Evolutionary conservation across 768 basidiomycete species (phyloP), one percentile per base, ranked within the genome.

Genomic region (Leccinum truebloodii): DNA sequence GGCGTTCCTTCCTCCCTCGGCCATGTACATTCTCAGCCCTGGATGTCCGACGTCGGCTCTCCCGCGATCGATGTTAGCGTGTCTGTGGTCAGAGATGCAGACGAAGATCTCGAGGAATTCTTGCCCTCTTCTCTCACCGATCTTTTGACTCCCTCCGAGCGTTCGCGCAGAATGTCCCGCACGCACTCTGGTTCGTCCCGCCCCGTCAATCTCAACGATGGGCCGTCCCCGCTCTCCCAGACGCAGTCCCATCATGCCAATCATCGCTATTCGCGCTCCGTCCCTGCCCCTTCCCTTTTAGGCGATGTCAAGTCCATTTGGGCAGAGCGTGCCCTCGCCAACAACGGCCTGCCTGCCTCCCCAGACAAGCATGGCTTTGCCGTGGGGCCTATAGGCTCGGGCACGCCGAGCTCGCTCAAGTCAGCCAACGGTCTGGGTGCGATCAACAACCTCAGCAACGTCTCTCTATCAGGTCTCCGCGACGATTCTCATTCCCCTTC

Each of bases 51-150:
- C 18, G 32, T 64, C 14, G 70, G 67, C 3, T 65, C 70, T 8
- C 63, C 68, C 0, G 63, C 50, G 4, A 62, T 68, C 51, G 66
- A 63, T 32, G 51, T 68, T 26, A 66, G 57, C 50, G 12, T 72
- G 22, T 61, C 82, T 76, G 64, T 51, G 49, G 82, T 83, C 0
- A 82, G 81, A 7, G 86, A 87, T 20, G 24, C 53, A 28, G 90
- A 89, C 53, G 92, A 87, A 50, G 92, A 95, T 65, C 70, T 92
- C 52, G 93, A 94, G 69, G 95, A 94, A 59, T 91, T 98, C 71
- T 72, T 98, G 32, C 96, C 96, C 0, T 87, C 90, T 57, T 92
- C 89, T 4, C 77, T 98, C 52, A 92, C 87, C 28, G 95, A 98
- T 61, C 80, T 98, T 7, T 78, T 98, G 52, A 96, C 95, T 0